These are phyloP conservation scores for Hevea brasiliensis DNA, from an alignment of 345 rosid species.

Conservation along the genomic window DNA sequence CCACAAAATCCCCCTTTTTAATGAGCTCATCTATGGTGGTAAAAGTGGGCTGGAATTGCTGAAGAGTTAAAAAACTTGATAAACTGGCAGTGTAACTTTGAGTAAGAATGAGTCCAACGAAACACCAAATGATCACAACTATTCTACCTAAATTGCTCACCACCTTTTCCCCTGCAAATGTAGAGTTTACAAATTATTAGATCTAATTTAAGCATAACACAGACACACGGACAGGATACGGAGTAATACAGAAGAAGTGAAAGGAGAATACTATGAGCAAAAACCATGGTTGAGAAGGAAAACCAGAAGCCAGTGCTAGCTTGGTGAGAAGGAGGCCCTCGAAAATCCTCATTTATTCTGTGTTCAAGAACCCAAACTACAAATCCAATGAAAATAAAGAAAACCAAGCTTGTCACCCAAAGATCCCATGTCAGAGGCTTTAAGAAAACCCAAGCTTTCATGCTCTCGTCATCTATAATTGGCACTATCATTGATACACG, in stretches of 20 bases:
- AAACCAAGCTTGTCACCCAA: conserved; percentile 59
- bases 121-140: conserved; percentile 10
- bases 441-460: conserved; percentile 56
- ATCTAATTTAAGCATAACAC: too few relatives aligned
- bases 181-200: not conserved
- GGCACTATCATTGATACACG: too few relatives aligned
- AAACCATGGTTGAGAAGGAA: conserved; percentile 42
- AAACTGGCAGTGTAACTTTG: too few relatives aligned
- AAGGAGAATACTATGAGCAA: conserved; percentile 2
- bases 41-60: too few relatives aligned
- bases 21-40: too few relatives aligned
- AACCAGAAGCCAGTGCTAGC: conserved; percentile 68
- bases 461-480: conserved; percentile 37
- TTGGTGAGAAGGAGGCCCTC: conserved; percentile 71
- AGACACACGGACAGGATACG: too few relatives aligned
- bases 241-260: not conserved
- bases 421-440: conserved; percentile 59
- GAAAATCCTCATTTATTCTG: conserved; percentile 60
- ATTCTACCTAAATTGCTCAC: conserved; percentile 42
- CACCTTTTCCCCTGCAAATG: conserved; percentile 54
- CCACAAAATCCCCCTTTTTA: too few relatives aligned
- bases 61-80: too few relatives aligned
- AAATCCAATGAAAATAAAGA: conserved; percentile 48
- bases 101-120: too few relatives aligned
- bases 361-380: conserved; percentile 81